Conservation (phyloP, 192 early-diverging fungal genomes). For the Lunasporangiospora selenospora region DNA sequence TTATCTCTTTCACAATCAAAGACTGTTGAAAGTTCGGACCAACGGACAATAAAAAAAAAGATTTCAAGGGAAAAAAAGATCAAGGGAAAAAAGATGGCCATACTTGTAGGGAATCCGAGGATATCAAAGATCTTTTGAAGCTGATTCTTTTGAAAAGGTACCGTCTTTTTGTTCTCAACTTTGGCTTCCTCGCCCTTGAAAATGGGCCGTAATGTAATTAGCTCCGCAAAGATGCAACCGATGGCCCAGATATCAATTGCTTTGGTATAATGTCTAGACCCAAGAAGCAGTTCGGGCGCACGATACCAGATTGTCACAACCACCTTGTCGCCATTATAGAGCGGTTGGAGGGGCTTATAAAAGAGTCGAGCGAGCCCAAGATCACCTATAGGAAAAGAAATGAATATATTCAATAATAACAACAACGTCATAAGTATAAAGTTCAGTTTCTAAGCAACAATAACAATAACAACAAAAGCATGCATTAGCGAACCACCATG, state of each 20-base stretch:
- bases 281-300: conserved; percentile 89
- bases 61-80: conserved; percentile 44
- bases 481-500: too few relatives aligned
- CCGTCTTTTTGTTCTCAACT: conserved; percentile 80
- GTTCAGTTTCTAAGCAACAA: too few relatives aligned
- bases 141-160: conserved; percentile 88
- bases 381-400: conserved; percentile 65
- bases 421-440: not conserved
- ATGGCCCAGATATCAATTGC: conserved; percentile 83
- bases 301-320: conserved; percentile 99
- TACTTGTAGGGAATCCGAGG: conserved; percentile 84
- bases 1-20: not conserved
- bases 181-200: conserved; percentile 93
- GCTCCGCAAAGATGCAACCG: conserved; percentile 96
- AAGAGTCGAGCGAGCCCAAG: conserved; percentile 90
- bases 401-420: not conserved
- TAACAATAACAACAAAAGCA: too few relatives aligned
- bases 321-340: conserved; percentile 86
- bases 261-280: conserved; percentile 87
- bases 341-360: conserved; percentile 71
- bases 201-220: conserved; percentile 81
- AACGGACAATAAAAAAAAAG: conserved; percentile 42
- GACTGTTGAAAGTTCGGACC: not conserved
- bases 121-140: conserved; percentile 84
- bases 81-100: conserved; percentile 20